Conservation (phyloP, 495 filamentous ascomycete species). For the Tetracladium setigerum region DNA sequence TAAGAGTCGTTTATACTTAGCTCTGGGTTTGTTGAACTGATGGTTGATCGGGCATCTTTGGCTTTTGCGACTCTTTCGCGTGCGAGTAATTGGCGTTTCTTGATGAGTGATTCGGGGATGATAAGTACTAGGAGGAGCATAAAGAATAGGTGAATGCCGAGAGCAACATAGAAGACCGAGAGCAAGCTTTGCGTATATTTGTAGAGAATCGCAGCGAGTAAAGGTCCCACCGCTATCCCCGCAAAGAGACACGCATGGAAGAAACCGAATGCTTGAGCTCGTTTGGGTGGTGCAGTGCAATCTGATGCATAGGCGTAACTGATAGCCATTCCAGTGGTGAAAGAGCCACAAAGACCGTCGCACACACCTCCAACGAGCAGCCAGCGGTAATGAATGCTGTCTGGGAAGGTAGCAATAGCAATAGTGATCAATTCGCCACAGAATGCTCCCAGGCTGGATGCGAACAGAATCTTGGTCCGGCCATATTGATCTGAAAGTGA, state of each 20-base stretch:
- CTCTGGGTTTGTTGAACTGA: slow-evolving; percentile 13
- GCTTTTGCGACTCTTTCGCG: slow-evolving; percentile 51
- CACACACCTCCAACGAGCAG: slow-evolving; percentile 65
- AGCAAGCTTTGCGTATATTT: slow-evolving; percentile 58
- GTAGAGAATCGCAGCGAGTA: slow-evolving; percentile 70
- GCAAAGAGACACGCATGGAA: slow-evolving; percentile 83
- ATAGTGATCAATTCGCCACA: slow-evolving; percentile 67
- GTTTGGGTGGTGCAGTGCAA: slow-evolving; percentile 68
- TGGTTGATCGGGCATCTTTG: background rate
- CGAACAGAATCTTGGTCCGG: slow-evolving; percentile 59
- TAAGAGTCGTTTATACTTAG: background rate
- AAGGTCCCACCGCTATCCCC: slow-evolving; percentile 77
- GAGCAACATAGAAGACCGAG: slow-evolving; percentile 68
- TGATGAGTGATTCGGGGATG: slow-evolving; percentile 75
- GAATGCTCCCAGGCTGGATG: slow-evolving; percentile 60
- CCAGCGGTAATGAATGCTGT: slow-evolving; percentile 60
- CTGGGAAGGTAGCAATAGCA: slow-evolving; percentile 64
- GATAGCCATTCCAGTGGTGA: slow-evolving; percentile 73
- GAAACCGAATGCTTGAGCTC: slow-evolving; percentile 82
- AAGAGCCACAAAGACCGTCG: slow-evolving; percentile 82
- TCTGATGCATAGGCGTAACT: slow-evolving; percentile 81
- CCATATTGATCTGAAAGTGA: slow-evolving; percentile 85
- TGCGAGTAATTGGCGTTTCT: slow-evolving; percentile 56
- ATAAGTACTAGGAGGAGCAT: slow-evolving; percentile 58
- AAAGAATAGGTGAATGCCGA: slow-evolving; percentile 65